These are phyloP conservation scores for Sindora glabra DNA, from an alignment of 306 rosid genomes.

Conservation along the genomic window DNA sequence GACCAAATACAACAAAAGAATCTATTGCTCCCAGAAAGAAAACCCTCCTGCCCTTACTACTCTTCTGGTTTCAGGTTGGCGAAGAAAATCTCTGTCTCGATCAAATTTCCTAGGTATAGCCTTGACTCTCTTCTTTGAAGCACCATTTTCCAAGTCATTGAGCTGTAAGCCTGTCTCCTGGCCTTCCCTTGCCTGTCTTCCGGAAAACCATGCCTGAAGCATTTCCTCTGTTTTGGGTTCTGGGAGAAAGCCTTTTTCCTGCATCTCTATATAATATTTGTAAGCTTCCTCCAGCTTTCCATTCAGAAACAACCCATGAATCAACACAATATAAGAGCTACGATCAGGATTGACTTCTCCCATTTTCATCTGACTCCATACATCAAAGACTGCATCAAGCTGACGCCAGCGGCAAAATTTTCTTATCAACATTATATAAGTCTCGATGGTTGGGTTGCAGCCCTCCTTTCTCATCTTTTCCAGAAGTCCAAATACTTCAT, in stretches of 20 bases:
- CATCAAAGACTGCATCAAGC: conserved; percentile 52
- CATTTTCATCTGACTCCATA: conserved; percentile 71
- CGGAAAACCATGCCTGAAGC: conserved; percentile 70
- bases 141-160: conserved; percentile 17
- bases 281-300: conserved; percentile 66
- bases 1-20: conserved; percentile 3
- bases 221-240: conserved; percentile 69
- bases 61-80: conserved; percentile 53
- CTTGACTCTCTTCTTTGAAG: conserved; percentile 20
- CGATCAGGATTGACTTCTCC: conserved; percentile 60
- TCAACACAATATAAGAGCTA: conserved; percentile 70
- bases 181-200: conserved; percentile 28
- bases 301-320: conserved; percentile 82
- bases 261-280: conserved; percentile 74
- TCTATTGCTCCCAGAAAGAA: conserved; percentile 70
- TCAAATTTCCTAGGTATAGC: conserved; percentile 25
- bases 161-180: conserved; percentile 16
- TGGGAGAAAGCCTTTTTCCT: conserved; percentile 58
- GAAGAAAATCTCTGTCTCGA: conserved; percentile 35
- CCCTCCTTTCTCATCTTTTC: conserved; percentile 55
- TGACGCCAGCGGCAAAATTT: conserved; percentile 83
- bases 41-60: conserved; percentile 59
- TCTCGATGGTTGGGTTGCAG: conserved; percentile 60
- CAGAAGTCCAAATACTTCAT: conserved; percentile 59
- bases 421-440: conserved; percentile 81